A percentile compares a stretch with the other conserved stretches of the same genome.
These are phyloP conservation scores for Boeremia lycopersici DNA, from an alignment of 2,329 filamentous ascomycete genomes.

Conservation along the genomic window DNA sequence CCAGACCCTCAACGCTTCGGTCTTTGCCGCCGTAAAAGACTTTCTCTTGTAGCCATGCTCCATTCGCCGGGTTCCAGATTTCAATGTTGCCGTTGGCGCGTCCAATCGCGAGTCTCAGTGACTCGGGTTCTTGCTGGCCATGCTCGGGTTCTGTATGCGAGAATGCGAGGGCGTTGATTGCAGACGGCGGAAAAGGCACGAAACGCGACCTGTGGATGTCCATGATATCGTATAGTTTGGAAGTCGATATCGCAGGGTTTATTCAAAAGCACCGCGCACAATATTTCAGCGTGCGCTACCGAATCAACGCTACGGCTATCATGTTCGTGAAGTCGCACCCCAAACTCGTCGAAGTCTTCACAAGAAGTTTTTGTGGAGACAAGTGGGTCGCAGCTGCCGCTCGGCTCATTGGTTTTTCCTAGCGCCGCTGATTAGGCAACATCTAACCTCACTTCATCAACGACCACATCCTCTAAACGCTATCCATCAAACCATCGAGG, in stretches of 20 bases:
- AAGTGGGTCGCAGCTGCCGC: neutral
- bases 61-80: constrained; percentile 89
- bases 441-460: neutral
- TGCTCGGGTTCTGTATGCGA: constrained; percentile 66
- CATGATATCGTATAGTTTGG: constrained; percentile 60
- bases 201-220: constrained; percentile 98
- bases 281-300: constrained; percentile 24
- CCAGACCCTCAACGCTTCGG: constrained; percentile 85
- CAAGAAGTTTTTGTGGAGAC: constrained; percentile 19
- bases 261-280: constrained; percentile 16
- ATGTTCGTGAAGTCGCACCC: constrained; percentile 18
- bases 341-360: constrained; percentile 19
- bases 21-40: constrained; percentile 83
- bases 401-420: neutral
- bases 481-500: neutral
- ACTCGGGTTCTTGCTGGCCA: constrained; percentile 56
- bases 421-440: neutral
- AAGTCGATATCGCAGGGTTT: neutral
- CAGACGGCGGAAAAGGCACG: constrained; percentile 86
- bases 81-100: constrained; percentile 95
- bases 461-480: neutral
- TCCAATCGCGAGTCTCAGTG: constrained; percentile 82
- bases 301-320: constrained; percentile 19
- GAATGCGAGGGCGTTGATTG: constrained; percentile 94
- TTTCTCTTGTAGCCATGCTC: constrained; percentile 87